Percentiles rank a stretch among this genome's conserved stretches.
Conservation (phyloP, 2,329 filamentous ascomycete genomes). For the Fusarium foetens region DNA sequence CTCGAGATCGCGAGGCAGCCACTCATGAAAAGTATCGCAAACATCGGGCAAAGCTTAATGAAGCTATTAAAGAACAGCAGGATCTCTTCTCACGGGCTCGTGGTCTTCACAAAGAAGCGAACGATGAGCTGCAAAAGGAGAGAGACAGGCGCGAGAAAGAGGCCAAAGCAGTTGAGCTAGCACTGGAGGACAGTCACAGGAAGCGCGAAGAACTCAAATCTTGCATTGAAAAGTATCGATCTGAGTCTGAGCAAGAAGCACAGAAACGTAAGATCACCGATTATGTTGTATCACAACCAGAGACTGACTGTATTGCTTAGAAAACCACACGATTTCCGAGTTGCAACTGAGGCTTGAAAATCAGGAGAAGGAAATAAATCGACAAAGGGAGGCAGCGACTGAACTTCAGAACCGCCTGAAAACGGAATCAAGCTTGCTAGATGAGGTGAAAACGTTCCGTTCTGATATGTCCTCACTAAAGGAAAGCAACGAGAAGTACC, state of each 20-base stretch:
- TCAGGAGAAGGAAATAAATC: conserved; percentile 32
- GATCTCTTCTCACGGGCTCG: conserved; percentile 51
- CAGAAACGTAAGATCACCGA: conserved; percentile 38
- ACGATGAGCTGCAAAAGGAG: conserved; percentile 50
- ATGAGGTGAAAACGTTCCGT: conserved; percentile 22
- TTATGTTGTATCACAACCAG: not conserved
- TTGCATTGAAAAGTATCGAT: conserved; percentile 45
- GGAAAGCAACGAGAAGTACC: conserved; percentile 6
- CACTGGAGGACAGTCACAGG: conserved; percentile 44
- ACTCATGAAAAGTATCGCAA: conserved; percentile 50
- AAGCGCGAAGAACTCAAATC: conserved; percentile 48
- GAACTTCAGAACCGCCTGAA: conserved; percentile 27
- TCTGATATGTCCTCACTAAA: conserved; percentile 36
- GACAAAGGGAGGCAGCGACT: conserved; percentile 1
- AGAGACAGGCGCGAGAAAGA: conserved; percentile 39
- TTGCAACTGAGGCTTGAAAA: conserved; percentile 34
- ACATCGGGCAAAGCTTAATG: conserved; percentile 55
- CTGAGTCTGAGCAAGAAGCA: conserved; percentile 34
- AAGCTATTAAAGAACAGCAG: conserved; percentile 59
- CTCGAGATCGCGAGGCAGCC: conserved; percentile 30
- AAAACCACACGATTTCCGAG: conserved; percentile 39
- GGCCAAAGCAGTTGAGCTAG: conserved; percentile 40
- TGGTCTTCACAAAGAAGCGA: conserved; percentile 48
- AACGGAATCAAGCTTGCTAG: conserved; percentile 15
- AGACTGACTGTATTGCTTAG: conserved; percentile 29